Evolutionary conservation across 345 rosid species (phyloP).

Genomic region (Eucalyptus sideroxylon): DNA sequence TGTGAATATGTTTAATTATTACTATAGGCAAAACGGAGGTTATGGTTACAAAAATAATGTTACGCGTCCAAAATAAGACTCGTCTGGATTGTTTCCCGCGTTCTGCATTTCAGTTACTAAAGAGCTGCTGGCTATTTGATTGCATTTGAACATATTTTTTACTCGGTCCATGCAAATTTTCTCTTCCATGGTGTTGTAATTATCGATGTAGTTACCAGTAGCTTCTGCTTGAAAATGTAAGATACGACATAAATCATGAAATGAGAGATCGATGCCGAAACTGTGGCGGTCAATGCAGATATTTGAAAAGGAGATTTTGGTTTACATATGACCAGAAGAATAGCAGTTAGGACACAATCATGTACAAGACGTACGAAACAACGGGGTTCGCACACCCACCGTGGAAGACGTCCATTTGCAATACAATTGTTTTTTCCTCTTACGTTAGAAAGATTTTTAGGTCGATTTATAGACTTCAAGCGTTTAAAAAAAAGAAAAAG

Average conservation of each 20-base stretch:
- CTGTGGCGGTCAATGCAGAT: background rate
- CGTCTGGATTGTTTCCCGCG: background rate
- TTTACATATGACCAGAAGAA: background rate
- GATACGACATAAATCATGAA: rapidly evolving
- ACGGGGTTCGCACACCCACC: background rate
- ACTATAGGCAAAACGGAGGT: background rate
- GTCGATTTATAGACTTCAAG: background rate
- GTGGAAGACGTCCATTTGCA: background rate
- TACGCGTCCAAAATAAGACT: background rate
- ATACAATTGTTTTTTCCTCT: background rate
- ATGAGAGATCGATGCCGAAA: background rate
- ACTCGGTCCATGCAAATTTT: background rate
- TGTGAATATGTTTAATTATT: background rate
- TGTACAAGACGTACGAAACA: background rate
- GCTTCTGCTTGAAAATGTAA: background rate
- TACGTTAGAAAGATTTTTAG: background rate
- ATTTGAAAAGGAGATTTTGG: background rate
- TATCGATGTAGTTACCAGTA: background rate
- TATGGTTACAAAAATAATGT: background rate
- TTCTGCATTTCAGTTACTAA: background rate
- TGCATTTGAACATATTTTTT: background rate
- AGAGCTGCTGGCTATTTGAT: background rate
- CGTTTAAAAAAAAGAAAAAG: background rate
- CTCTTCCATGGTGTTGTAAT: background rate
- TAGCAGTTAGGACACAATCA: background rate